phyloP scores from a whole-genome alignment of 2,329 filamentous ascomycete species.

The Diaporthe helianthi region DNA sequence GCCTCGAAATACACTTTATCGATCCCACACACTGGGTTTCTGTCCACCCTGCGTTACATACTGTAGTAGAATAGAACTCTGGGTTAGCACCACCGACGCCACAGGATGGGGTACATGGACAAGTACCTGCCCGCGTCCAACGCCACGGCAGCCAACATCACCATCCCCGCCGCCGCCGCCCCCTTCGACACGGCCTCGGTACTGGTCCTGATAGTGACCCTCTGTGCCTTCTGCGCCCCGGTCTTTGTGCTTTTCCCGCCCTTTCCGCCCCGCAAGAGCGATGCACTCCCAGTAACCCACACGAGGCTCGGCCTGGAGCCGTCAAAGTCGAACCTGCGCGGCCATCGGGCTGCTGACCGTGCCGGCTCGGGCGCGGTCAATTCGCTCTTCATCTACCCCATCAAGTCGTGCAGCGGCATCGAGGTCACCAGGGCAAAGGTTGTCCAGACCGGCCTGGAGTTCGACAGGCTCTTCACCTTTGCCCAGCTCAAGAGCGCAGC shows the following conservation, averaged over 20 bases:
- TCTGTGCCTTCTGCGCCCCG: slow-evolving; percentile 60
- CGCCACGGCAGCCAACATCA: slow-evolving; percentile 22
- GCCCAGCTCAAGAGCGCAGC: slow-evolving; percentile 66
- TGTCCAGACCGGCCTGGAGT: slow-evolving; percentile 73
- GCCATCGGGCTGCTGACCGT: slow-evolving; percentile 2
- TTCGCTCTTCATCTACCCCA: slow-evolving; percentile 79
- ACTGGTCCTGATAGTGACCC: slow-evolving; percentile 51
- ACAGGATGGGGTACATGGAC: slow-evolving; percentile 25
- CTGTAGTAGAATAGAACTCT: neutral
- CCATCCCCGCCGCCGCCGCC: slow-evolving; percentile 29
- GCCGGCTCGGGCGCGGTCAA: slow-evolving; percentile 48
- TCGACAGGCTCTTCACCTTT: slow-evolving; percentile 85
- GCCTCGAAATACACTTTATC: neutral
- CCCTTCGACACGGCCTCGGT: slow-evolving; percentile 42
- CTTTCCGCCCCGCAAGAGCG: slow-evolving; percentile 57
- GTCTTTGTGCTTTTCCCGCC: slow-evolving; percentile 63
- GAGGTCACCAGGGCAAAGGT: slow-evolving; percentile 72
- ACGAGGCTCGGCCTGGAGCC: slow-evolving; percentile 50
- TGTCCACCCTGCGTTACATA: neutral
- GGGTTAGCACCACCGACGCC: neutral
- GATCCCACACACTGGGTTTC: neutral
- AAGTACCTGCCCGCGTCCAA: slow-evolving; percentile 7
- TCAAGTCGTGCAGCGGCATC: slow-evolving; percentile 82
- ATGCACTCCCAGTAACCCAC: slow-evolving; percentile 63
- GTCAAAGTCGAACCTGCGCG: slow-evolving; percentile 47